Evolutionary conservation across 805 yeast species (phyloP), one percentile per base, ranked within the genome.

Genomic region (Candida insectorum): DNA sequence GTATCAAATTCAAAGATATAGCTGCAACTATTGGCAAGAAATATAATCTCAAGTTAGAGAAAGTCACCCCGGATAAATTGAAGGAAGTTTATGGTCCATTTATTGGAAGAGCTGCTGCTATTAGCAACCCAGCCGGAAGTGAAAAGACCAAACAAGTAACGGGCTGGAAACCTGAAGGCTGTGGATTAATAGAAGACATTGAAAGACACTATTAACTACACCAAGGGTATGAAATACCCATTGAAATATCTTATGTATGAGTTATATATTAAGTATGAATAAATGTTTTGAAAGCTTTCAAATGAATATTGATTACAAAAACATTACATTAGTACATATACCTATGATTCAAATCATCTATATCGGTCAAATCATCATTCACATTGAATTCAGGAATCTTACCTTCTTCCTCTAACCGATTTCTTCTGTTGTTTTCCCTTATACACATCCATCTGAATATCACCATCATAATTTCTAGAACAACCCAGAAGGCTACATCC

Each of bases 121-220:
- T 27, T 6, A 37, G 47, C 26, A 34, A 32, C 20, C 41, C 39
- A 12, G 40, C 33, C 8, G 32, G 45, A 1, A 35, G 41, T 19
- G 48, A 41, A 13, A 37, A 31, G 5, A 56, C 58, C 11, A 35
- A 40, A 20, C 30, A 41, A 14, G 41, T 37, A 21, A 39, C 56
- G 18, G 50, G 47, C 1, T 59, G 63, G 65, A 17, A 39, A 10
- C 59, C 61, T n/a, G n/a, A n/a, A n/a, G n/a, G n/a, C n/a, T n/a
- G n/a, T n/a, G n/a, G n/a, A n/a, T n/a, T n/a, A n/a, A n/a, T n/a
- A n/a, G n/a, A n/a, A n/a, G n/a, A n/a, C n/a, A n/a, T n/a, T n/a
- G n/a, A n/a, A n/a, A n/a, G n/a, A n/a, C n/a, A n/a, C n/a, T n/a
- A n/a, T n/a, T n/a, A n/a, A n/a, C n/a, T n/a, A n/a, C n/a, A n/a